phyloP scores from a whole-genome alignment of 108 stramenopile genomes.

The Skeletonema marinoi region DNA sequence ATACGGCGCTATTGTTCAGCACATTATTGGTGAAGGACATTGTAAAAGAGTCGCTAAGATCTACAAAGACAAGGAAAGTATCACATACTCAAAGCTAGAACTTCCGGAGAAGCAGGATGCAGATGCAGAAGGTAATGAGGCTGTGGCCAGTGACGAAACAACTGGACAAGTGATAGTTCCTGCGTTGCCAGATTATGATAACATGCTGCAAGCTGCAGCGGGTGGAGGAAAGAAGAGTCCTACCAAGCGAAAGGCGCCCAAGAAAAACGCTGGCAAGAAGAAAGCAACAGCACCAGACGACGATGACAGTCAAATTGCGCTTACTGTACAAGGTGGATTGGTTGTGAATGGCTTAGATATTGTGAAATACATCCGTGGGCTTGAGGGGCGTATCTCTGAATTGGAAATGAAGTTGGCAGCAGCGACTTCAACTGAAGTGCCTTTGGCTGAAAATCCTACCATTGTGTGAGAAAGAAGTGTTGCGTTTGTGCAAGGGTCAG shows the following conservation, averaged over 20 bases:
- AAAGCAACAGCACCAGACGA: background rate
- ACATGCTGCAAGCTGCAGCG: background rate
- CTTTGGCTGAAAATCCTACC: background rate
- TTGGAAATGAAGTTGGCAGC: slow-evolving; percentile 1
- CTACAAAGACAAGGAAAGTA: background rate
- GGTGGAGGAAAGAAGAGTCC: background rate
- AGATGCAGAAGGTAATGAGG: background rate
- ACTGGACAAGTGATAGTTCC: background rate
- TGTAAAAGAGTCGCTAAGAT: background rate
- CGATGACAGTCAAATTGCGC: background rate
- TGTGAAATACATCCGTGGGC: background rate
- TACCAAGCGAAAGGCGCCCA: background rate
- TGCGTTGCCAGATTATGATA: background rate
- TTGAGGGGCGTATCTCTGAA: background rate
- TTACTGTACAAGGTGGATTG: background rate
- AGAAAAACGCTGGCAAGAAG: background rate
- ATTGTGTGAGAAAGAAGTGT: background rate
- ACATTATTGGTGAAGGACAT: background rate
- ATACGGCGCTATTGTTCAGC: background rate
- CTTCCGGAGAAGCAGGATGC: background rate
- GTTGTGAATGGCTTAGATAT: background rate
- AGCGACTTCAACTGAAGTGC: background rate
- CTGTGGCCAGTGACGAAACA: background rate
- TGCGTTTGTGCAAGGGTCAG: no score
- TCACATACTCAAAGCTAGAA: background rate